phyloP scores from a whole-genome alignment of 163 green algal species.

The Chlorella variabilis region DNA sequence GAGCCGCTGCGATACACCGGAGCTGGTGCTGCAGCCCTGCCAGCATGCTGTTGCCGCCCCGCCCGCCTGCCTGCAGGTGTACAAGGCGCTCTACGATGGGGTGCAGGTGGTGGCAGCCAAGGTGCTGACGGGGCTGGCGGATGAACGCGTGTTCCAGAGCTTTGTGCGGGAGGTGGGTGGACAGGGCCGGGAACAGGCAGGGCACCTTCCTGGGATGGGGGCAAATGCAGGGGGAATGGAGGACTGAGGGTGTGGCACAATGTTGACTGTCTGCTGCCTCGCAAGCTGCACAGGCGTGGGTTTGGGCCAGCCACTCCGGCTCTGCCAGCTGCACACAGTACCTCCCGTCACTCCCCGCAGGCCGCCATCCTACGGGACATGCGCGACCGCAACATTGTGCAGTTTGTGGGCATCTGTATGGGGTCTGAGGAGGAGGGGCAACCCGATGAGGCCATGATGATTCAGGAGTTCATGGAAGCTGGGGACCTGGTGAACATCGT shows the following conservation, averaged over 20 bases:
- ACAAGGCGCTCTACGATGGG: conserved; percentile 53
- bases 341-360: no score
- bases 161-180: conserved; percentile 57
- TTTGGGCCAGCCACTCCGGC: no score
- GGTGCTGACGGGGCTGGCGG: conserved; percentile 39
- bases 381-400: conserved; percentile 70
- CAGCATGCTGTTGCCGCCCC: no score
- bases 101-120: conserved; percentile 67
- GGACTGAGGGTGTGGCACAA: no score
- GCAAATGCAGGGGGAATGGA: no score
- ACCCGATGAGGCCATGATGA: conserved; percentile 47
- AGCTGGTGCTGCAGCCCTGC: no score
- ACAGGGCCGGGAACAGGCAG: no score
- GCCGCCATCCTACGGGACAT: conserved; percentile 56
- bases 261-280: no score
- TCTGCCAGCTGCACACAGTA: no score
- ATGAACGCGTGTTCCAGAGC: conserved; percentile 29
- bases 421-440: conserved; percentile 15
- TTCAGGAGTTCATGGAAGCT: conserved; percentile 53
- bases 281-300: no score
- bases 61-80: conserved; percentile 41
- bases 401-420: conserved; percentile 49
- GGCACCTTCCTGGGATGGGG: no score
- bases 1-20: no score
- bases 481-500: conserved; percentile 48